phyloP scores from a whole-genome alignment of 176 grass and related monocot genomes.

The Oryza coarctata region DNA sequence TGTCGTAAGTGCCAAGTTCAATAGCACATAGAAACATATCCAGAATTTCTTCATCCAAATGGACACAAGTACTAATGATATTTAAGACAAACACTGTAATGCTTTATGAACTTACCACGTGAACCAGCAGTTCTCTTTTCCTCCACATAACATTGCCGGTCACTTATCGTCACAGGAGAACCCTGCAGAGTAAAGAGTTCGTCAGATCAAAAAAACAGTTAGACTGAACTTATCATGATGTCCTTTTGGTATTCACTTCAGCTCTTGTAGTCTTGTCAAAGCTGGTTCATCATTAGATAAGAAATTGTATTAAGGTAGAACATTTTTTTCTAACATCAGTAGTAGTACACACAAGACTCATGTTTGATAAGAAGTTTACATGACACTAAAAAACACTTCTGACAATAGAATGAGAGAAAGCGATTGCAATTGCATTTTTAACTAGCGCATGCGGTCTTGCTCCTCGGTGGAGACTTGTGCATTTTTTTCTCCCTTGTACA shows the following conservation, averaged over 20 bases:
- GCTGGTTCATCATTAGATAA: neutral
- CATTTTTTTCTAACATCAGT: neutral
- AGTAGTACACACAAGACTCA: neutral
- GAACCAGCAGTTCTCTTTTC: slow-evolving; percentile 81
- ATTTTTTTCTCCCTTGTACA: neutral
- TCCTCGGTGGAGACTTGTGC: neutral
- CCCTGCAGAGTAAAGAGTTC: slow-evolving; percentile 48
- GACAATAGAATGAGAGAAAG: neutral
- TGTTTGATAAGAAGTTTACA: neutral
- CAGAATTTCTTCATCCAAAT: neutral
- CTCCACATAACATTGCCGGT: slow-evolving; percentile 62
- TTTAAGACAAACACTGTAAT: neutral
- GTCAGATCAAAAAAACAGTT: slow-evolving; percentile 7
- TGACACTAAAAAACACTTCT: neutral
- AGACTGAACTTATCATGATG: slow-evolving; percentile 11
- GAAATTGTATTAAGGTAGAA: neutral
- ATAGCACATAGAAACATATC: neutral
- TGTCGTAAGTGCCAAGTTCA: neutral
- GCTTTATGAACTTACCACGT: slow-evolving; percentile 53
- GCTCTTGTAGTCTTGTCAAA: neutral
- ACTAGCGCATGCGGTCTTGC: neutral
- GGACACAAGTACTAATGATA: neutral
- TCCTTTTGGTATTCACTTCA: neutral
- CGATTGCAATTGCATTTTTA: neutral
- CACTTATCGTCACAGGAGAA: slow-evolving; percentile 80